Base-by-base conservation (phyloP, 352 stramenopile genomes). In the Globisporangium nodosum region DNA sequence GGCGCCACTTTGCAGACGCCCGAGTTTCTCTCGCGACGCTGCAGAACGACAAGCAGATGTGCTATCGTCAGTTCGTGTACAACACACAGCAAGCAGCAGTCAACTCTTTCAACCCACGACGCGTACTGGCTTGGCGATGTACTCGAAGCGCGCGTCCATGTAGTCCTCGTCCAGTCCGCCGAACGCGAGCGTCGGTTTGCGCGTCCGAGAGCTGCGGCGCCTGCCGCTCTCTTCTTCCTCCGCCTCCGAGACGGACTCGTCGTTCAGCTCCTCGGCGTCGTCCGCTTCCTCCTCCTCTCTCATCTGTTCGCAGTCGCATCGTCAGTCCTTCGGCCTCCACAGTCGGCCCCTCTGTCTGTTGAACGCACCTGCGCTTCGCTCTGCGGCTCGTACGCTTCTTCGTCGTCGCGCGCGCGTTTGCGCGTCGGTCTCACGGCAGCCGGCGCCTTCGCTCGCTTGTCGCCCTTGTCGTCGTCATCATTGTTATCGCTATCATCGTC, bases 401-500 rank as follows among this genome's bases (percentile, higher is more conserved):
- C 56, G 20, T 45, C 54, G 55, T 58, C 21, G 2, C 40, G 27
- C 56, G 69, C 52, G 63, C 63, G 59, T 78, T 92, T 45, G 69
- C 70, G 50, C 70, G 74, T 58, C 64, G 49, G 12, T 21, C 39
- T 15, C 9, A 33, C 35, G 43, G 43, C 43, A 7, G 43, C 13
- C 18, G 43, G 43, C 43, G 43, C 43, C 11, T 16, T 49, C 43
- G 13, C 5, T 52, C 51, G 18, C 74, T 64, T 7, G 68, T 68
- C 30, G 46, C 11, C 47, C 11, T 42, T 65, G 4, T 76, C 63
- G 0, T 63, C 65, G 5, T 67, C 65, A 5, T 63, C 56, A 0
- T 58, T 49, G 5, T 61, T 55, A 4, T 60, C 46, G n/a, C 70
- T 63, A 24, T 81, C 74, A 27, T 82, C 72, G n/a, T 71, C 66